These are phyloP conservation scores for Paramecium bursaria DNA, from an alignment of 73 alveolate genomes.

Conservation along the genomic window DNA sequence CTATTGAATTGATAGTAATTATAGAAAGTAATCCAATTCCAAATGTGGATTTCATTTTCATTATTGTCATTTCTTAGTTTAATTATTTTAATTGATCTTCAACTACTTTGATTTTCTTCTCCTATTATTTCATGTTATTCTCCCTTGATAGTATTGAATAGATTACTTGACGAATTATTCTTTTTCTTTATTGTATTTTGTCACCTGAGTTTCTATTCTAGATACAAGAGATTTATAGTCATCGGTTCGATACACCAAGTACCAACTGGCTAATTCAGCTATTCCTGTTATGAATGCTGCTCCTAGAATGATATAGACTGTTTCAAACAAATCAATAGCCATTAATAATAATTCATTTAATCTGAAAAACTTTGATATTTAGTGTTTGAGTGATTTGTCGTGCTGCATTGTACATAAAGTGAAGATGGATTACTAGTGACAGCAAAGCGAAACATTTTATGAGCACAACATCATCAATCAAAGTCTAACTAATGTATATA, in stretches of 20 bases:
- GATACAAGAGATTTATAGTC: constrained; percentile 73
- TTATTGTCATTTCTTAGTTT: constrained; percentile 71
- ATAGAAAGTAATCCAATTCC: constrained; percentile 84
- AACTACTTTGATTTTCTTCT: constrained; percentile 68
- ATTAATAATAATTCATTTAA: constrained; percentile 47
- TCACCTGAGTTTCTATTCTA: constrained; percentile 68
- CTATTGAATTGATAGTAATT: constrained; percentile 70
- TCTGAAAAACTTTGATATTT: constrained; percentile 60
- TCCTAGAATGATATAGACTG: constrained; percentile 75
- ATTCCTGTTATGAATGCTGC: constrained; percentile 81
- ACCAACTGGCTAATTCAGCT: constrained; percentile 83
- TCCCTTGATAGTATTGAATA: constrained; percentile 54
- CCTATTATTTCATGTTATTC: constrained; percentile 68
- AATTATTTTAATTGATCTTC: constrained; percentile 72
- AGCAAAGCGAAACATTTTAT: not conserved
- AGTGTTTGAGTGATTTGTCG: constrained; percentile 42
- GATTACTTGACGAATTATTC: constrained; percentile 77
- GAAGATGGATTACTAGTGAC: constrained; percentile 30
- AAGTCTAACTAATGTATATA: too few relatives aligned
- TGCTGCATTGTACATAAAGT: constrained; percentile 46
- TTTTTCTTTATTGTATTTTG: constrained; percentile 77
- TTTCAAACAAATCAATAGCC: constrained; percentile 59
- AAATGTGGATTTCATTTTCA: constrained; percentile 81
- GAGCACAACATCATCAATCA: constrained; percentile 39
- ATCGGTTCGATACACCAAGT: constrained; percentile 76